These are phyloP conservation scores for Fusarium transvaalense DNA, from an alignment of 2,329 filamentous ascomycete species.

Conservation along the genomic window DNA sequence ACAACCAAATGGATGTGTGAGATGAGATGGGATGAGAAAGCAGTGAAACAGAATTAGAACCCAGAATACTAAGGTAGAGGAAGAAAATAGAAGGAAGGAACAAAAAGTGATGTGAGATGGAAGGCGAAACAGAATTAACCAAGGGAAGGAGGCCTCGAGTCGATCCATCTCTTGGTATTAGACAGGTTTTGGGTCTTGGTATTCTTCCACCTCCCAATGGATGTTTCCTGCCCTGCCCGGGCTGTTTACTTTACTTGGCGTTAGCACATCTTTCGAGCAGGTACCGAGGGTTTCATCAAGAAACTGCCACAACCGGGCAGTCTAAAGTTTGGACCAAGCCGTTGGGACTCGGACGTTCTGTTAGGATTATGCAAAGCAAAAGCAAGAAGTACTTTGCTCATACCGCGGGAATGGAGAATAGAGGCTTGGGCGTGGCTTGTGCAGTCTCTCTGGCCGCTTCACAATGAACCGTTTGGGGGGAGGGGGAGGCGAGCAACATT, in stretches of 20 bases:
- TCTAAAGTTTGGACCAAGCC: slow-evolving; percentile 29
- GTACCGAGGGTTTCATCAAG: slow-evolving; percentile 28
- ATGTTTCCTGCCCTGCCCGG: slow-evolving; percentile 10
- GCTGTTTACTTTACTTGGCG: slow-evolving; percentile 12
- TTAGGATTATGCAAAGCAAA: slow-evolving; percentile 12
- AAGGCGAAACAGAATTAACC: slow-evolving; percentile 15
- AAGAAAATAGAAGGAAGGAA: slow-evolving; percentile 7
- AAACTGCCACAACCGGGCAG: slow-evolving; percentile 25
- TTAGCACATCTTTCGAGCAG: not conserved
- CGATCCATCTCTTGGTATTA: slow-evolving; percentile 23
- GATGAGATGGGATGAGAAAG: not conserved
- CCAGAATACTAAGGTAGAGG: slow-evolving; percentile 9
- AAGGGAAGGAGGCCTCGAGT: slow-evolving; percentile 36
- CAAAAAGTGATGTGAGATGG: slow-evolving; percentile 3
- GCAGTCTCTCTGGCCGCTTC: slow-evolving; percentile 6
- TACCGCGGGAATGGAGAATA: slow-evolving; percentile 33
- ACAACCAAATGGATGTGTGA: slow-evolving; percentile 18
- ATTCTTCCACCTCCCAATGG: slow-evolving; percentile 7
- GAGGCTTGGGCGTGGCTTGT: slow-evolving; percentile 36
- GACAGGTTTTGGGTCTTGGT: slow-evolving; percentile 11
- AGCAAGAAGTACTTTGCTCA: slow-evolving; percentile 25
- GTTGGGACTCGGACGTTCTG: slow-evolving; percentile 29
- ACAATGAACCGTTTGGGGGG: not conserved
- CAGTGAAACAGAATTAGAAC: slow-evolving; percentile 1
- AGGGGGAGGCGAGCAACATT: slow-evolving; percentile 32